These are phyloP conservation scores for Magnaporthiopsis incrustans DNA, from an alignment of 2,329 filamentous ascomycete genomes.

Conservation along the genomic window DNA sequence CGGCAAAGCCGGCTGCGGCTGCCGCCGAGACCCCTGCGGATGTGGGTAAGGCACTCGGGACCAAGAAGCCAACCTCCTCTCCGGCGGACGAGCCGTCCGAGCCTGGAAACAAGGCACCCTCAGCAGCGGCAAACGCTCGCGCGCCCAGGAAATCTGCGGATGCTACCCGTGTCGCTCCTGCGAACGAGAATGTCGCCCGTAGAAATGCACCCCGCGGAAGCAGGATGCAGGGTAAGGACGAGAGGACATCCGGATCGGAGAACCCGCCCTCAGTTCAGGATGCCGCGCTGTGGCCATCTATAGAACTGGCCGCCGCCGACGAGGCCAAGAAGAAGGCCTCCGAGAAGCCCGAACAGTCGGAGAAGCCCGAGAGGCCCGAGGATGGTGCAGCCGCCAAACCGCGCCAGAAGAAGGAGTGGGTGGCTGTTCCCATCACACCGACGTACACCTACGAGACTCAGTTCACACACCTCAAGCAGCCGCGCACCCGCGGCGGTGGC, in stretches of 20 bases:
- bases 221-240: conserved; percentile 36
- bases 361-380: conserved; percentile 51
- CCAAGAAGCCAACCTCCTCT: conserved; percentile 27
- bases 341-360: conserved; percentile 15
- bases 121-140: conserved; percentile 24
- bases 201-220: conserved; percentile 36
- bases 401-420: conserved; percentile 77
- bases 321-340: conserved; percentile 65
- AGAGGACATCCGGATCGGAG: conserved; percentile 16
- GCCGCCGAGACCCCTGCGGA: conserved; percentile 14
- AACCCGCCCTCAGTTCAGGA: conserved; percentile 62
- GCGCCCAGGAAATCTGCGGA: conserved; percentile 24
- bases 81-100: not conserved
- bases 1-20: conserved; percentile 29
- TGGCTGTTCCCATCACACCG: conserved; percentile 72
- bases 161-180: conserved; percentile 14
- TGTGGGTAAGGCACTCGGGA: conserved; percentile 24
- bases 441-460: conserved; percentile 79
- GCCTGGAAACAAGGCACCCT: conserved; percentile 11
- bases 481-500: conserved; percentile 35
- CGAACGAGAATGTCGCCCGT: conserved; percentile 25
- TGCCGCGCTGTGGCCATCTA: conserved; percentile 80
- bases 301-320: conserved; percentile 60
- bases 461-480: conserved; percentile 26
- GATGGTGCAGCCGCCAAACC: conserved; percentile 33